Conservation (phyloP, 306 rosid species). For the Ochetophila trinervis region DNA sequence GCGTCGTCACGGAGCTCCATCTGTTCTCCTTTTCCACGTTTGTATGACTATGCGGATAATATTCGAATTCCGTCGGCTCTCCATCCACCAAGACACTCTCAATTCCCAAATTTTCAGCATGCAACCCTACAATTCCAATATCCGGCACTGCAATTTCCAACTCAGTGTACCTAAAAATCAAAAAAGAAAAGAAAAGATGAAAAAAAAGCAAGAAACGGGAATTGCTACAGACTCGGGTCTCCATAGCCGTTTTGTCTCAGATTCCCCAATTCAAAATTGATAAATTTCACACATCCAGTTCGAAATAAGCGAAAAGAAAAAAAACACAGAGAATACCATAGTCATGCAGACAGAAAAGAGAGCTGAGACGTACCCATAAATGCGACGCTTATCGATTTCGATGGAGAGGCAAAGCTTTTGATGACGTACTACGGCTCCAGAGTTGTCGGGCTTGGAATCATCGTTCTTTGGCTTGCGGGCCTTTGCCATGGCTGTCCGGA, state of each 20-base stretch:
- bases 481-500: conserved; percentile 60
- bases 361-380: conserved; percentile 68
- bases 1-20: conserved; percentile 61
- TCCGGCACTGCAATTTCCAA: conserved; percentile 86
- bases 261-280: too few species aligned
- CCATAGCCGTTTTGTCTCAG: neutral
- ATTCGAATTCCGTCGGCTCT: conserved; percentile 78
- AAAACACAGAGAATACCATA: neutral
- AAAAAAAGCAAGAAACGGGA: neutral
- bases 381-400: conserved; percentile 59
- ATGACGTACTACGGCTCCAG: conserved; percentile 77
- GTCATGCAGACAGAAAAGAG: conserved; percentile 4
- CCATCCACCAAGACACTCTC: conserved; percentile 83
- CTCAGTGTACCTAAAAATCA: conserved; percentile 63
- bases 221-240: neutral
- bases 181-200: neutral
- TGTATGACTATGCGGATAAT: conserved; percentile 55
- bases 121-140: conserved; percentile 85
- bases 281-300: neutral
- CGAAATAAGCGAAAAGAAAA: neutral
- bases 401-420: conserved; percentile 92
- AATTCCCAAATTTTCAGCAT: conserved; percentile 91
- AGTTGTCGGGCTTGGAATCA: conserved; percentile 75
- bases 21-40: conserved; percentile 46
- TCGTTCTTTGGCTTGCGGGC: conserved; percentile 90